These are phyloP conservation scores for Orychophragmus violaceus DNA, from an alignment of 345 rosid genomes.

Conservation along the genomic window DNA sequence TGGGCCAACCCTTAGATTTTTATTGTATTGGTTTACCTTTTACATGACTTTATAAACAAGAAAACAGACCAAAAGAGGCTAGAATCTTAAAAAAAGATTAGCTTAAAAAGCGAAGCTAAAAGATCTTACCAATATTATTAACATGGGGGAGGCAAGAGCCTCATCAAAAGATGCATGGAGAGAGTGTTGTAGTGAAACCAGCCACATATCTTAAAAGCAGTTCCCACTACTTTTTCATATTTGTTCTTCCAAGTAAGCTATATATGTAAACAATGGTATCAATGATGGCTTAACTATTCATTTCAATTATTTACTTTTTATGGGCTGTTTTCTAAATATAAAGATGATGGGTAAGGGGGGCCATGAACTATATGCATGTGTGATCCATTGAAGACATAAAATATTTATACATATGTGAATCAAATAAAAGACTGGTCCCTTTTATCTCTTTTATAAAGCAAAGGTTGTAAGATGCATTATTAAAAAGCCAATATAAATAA, in stretches of 20 bases:
- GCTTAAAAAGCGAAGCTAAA: slow-evolving; percentile 31
- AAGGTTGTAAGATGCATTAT: slow-evolving; percentile 16
- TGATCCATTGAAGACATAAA: slow-evolving; percentile 21
- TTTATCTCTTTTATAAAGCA: slow-evolving; percentile 23
- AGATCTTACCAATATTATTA: slow-evolving; percentile 29
- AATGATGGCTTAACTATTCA: slow-evolving; percentile 23
- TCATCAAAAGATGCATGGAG: slow-evolving; percentile 46
- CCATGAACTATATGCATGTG: slow-evolving; percentile 31
- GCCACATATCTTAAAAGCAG: slow-evolving; percentile 63
- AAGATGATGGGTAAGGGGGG: slow-evolving; percentile 27
- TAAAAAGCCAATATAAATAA: slow-evolving; percentile 7
- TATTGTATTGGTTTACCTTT: slow-evolving; percentile 7
- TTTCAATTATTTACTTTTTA: slow-evolving; percentile 24
- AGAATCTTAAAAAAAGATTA: background rate
- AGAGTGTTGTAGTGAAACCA: slow-evolving; percentile 27
- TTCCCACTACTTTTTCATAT: slow-evolving; percentile 36
- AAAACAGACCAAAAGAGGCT: slow-evolving; percentile 22
- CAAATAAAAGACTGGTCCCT: slow-evolving; percentile 25
- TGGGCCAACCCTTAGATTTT: slow-evolving; percentile 13
- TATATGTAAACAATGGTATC: background rate
- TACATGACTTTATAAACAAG: slow-evolving; percentile 31
- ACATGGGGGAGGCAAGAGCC: slow-evolving; percentile 47
- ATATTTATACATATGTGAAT: background rate
- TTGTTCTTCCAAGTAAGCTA: background rate
- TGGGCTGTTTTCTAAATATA: slow-evolving; percentile 29